phyloP scores from a whole-genome alignment of 805 yeast genomes.

The Kuraishia borneana region DNA sequence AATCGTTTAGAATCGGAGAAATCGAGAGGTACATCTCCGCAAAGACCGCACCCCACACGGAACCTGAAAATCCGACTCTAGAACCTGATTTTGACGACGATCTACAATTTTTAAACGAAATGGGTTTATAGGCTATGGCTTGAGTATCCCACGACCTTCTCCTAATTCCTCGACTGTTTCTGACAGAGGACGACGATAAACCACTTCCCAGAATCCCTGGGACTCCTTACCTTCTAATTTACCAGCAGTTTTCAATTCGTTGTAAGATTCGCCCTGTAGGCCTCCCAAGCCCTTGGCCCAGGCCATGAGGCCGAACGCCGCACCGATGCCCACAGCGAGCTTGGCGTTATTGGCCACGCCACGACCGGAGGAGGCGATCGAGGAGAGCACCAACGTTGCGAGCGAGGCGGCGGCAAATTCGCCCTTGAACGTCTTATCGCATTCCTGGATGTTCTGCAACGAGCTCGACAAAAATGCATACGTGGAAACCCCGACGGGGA shows the following conservation, averaged over 20 bases:
- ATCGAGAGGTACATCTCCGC: conserved; percentile 27
- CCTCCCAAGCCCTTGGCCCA: conserved; percentile 51
- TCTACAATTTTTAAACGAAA: conserved; percentile 6
- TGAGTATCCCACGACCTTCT: conserved; percentile 46
- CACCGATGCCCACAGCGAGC: conserved; percentile 30
- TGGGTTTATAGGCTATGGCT: conserved; percentile 11
- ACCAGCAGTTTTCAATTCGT: conserved; percentile 25
- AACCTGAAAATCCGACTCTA: not conserved
- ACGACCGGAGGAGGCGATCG: conserved; percentile 16
- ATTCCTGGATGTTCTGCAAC: conserved; percentile 18
- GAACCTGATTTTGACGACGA: conserved; percentile 5
- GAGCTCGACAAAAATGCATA: conserved; percentile 20
- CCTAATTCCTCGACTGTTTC: conserved; percentile 74
- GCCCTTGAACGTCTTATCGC: conserved; percentile 12
- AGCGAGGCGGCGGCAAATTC: conserved; percentile 17
- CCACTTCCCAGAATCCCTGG: conserved; percentile 71
- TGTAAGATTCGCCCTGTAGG: conserved; percentile 31
- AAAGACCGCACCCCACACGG: conserved; percentile 2
- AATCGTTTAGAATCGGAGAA: conserved; percentile 26
- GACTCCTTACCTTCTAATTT: conserved; percentile 29
- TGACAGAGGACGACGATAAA: conserved; percentile 70
- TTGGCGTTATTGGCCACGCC: conserved; percentile 32
- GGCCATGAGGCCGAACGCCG: conserved; percentile 28
- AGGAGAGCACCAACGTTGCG: conserved; percentile 6
- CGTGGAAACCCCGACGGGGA: conserved; percentile 21